phyloP scores from a whole-genome alignment of 2,329 filamentous ascomycete species.

The Penicillium sp. region DNA sequence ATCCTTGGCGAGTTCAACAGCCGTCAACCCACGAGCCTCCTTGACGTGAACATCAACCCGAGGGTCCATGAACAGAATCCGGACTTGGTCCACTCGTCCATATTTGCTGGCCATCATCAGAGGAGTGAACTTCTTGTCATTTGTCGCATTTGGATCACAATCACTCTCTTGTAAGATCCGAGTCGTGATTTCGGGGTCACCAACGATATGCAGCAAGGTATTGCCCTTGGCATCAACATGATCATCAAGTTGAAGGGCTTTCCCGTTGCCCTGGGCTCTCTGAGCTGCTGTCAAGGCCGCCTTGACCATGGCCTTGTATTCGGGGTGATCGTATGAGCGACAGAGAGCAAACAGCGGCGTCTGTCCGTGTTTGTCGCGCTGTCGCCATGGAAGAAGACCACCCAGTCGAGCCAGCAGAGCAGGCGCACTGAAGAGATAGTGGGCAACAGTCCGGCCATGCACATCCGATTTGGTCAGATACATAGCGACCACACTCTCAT shows the following conservation, averaged over 20 bases:
- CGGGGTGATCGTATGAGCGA: constrained; percentile 85
- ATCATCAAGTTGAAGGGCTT: constrained; percentile 82
- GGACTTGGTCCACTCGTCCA: constrained; percentile 86
- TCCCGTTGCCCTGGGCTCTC: constrained; percentile 67
- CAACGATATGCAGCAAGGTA: constrained; percentile 91
- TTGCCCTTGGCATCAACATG: constrained; percentile 92
- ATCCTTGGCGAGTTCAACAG: constrained; percentile 94
- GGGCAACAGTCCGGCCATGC: constrained; percentile 83
- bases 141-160: constrained; percentile 91
- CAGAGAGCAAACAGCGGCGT: constrained; percentile 96
- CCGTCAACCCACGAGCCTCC: constrained; percentile 83
- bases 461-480: constrained; percentile 76
- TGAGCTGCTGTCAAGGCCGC: constrained; percentile 72
- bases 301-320: constrained; percentile 84
- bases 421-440: constrained; percentile 92
- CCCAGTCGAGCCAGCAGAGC: constrained; percentile 73
- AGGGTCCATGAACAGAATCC: constrained; percentile 79
- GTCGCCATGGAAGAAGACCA: constrained; percentile 74
- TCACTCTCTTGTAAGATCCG: constrained; percentile 79
- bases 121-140: constrained; percentile 90
- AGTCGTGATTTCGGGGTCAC: constrained; percentile 71
- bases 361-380: constrained; percentile 93
- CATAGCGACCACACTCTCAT: constrained; percentile 53
- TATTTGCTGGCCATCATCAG: constrained; percentile 99
- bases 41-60: constrained; percentile 79